Conservation (phyloP, 2,329 filamentous ascomycete genomes). For the Ophiostoma himal-ulmi region DNA sequence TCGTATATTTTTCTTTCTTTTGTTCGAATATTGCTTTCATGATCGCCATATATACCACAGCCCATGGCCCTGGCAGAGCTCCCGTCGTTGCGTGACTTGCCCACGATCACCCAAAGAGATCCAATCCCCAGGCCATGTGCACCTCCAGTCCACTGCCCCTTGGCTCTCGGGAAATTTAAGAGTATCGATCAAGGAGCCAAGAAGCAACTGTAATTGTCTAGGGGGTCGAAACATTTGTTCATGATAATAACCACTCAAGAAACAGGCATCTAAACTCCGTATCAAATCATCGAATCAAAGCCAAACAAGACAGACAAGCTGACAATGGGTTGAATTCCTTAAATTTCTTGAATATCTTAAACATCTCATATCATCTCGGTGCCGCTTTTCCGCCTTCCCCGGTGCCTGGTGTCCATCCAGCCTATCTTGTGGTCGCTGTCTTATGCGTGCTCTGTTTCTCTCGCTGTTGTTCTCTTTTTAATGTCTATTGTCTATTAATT, state of each 20-base stretch:
- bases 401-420: neutral
- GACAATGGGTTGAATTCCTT: too few species aligned
- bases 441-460: neutral
- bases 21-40: neutral
- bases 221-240: neutral
- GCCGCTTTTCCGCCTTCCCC: neutral
- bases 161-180: neutral
- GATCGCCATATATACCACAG: neutral
- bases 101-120: neutral
- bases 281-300: neutral
- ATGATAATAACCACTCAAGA: neutral
- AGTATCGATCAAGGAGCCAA: neutral
- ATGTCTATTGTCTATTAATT: neutral
- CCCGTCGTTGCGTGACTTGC: neutral
- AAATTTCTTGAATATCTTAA: neutral
- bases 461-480: neutral
- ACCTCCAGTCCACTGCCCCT: neutral
- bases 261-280: neutral
- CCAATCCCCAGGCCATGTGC: constrained; percentile 2
- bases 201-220: neutral
- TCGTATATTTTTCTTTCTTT: neutral
- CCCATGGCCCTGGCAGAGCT: constrained; percentile 1
- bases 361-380: neutral
- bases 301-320: neutral
- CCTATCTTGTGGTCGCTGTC: neutral